Evolutionary conservation across 1,139 yeast genomes (phyloP).

Genomic region (Wickerhamomyces sp.): DNA sequence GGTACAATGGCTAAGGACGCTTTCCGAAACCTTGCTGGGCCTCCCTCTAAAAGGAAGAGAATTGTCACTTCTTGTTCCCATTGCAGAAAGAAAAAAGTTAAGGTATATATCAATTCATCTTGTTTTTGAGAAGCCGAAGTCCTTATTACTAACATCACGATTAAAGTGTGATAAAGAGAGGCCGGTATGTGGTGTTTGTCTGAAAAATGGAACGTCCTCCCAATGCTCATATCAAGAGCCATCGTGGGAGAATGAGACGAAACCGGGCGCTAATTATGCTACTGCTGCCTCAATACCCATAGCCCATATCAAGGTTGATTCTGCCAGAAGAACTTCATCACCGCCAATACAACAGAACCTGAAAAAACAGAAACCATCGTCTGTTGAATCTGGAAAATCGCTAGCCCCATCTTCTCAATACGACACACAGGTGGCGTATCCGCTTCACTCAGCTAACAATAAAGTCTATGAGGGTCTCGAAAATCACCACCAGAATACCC

Average conservation of each 20-base stretch:
- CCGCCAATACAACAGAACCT: background rate
- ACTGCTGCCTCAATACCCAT: conserved; percentile 20
- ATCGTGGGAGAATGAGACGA: conserved; percentile 15
- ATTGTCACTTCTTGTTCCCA: conserved; percentile 34
- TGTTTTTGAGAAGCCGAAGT: background rate
- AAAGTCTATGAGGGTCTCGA: no score
- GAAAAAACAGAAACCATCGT: background rate
- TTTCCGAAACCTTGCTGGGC: conserved; percentile 6
- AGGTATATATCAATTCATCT: conserved; percentile 24
- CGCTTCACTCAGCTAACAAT: no score
- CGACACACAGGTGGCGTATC: background rate
- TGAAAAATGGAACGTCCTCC: conserved; percentile 19
- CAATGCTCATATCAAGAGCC: conserved; percentile 24
- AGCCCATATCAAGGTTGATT: conserved; percentile 12
- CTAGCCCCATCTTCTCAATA: background rate
- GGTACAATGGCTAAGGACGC: background rate
- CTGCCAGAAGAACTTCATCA: background rate
- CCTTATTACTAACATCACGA: background rate
- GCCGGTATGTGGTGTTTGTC: conserved; percentile 25
- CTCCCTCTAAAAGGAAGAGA: conserved; percentile 22
- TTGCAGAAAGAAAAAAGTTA: conserved; percentile 39
- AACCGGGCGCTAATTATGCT: conserved; percentile 10
- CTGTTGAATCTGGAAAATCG: background rate
- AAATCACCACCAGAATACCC: no score
- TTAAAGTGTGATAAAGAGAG: conserved; percentile 24